Conservation (phyloP, 495 filamentous ascomycete genomes). For the Annulohypoxylon moriforme region DNA sequence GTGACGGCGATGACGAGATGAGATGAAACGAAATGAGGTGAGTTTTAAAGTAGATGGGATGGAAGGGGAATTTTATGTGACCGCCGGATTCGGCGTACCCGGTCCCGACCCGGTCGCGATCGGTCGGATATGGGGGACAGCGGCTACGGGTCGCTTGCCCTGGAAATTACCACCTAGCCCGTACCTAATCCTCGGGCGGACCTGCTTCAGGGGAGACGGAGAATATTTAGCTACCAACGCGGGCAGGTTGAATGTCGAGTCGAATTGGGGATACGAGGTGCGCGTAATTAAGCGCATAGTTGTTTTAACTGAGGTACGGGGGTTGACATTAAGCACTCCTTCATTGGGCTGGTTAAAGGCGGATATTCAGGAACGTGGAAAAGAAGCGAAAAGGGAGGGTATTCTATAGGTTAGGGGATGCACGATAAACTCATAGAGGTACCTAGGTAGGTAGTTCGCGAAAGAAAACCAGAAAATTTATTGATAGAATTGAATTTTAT, state of each 20-base stretch:
- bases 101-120: neutral
- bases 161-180: constrained; percentile 20
- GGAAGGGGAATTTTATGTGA: neutral
- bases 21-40: neutral
- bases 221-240: neutral
- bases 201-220: neutral
- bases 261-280: neutral
- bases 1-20: neutral
- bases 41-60: neutral
- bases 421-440: neutral
- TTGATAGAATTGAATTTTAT: constrained; percentile 2
- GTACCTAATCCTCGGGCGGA: neutral
- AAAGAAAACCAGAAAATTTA: neutral
- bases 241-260: neutral
- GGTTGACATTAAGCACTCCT: neutral
- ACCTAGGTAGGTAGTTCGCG: neutral
- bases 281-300: neutral
- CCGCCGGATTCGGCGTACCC: neutral
- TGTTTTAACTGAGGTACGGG: neutral
- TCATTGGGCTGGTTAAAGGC: neutral
- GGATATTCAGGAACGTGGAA: neutral
- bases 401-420: neutral
- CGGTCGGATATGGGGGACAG: constrained; percentile 1
- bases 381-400: neutral
- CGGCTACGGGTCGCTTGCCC: constrained; percentile 10